phyloP scores from a whole-genome alignment of 306 rosid genomes.

The Medicago lupulina region DNA sequence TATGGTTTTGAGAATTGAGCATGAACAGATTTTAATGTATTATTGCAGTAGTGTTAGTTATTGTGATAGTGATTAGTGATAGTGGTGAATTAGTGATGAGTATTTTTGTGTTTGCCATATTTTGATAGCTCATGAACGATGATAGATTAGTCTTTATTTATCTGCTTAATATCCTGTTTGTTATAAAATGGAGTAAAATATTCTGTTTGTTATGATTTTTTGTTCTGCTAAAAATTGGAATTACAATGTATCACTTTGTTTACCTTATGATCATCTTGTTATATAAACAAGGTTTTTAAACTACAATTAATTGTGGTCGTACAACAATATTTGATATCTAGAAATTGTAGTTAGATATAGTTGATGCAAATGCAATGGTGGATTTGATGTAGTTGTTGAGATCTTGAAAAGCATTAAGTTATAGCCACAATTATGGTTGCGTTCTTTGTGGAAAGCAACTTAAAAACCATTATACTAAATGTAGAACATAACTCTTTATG shows the following conservation, averaged over 20 bases:
- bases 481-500: background rate
- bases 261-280: background rate
- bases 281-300: background rate
- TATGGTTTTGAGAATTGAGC: background rate
- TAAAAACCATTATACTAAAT: background rate
- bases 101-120: background rate
- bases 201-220: background rate
- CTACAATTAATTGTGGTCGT: background rate
- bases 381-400: background rate
- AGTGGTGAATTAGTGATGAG: slow-evolving; percentile 3
- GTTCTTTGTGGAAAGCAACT: background rate
- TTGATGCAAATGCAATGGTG: background rate
- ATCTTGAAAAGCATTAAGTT: background rate
- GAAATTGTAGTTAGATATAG: background rate
- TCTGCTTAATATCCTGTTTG: background rate
- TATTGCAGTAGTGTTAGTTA: background rate
- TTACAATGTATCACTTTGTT: background rate
- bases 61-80: background rate
- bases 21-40: background rate
- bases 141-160: background rate
- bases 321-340: background rate
- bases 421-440: background rate
- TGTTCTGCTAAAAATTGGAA: background rate
- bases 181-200: background rate
- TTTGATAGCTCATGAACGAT: background rate